phyloP scores from a whole-genome alignment of 306 rosid genomes.

The Heteromeles arbutifolia region DNA sequence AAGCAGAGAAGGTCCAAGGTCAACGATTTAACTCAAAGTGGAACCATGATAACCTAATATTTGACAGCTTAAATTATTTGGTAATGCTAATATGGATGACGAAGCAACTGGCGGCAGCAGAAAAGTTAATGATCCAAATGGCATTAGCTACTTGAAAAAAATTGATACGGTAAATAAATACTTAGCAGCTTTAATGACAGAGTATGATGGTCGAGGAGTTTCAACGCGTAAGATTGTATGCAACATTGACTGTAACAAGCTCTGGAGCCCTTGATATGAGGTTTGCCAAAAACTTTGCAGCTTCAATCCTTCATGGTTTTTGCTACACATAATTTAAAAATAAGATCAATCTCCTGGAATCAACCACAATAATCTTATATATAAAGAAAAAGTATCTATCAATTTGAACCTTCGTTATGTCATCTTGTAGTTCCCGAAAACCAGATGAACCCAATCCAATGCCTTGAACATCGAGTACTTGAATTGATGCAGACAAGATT shows the following conservation, averaged over 20 bases:
- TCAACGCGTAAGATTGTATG: constrained; percentile 63
- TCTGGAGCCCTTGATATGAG: constrained; percentile 56
- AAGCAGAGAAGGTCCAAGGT: not conserved
- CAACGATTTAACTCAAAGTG: not conserved
- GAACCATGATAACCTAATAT: not conserved
- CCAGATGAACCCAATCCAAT: constrained; percentile 65
- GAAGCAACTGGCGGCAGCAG: not conserved
- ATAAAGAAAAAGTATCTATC: constrained; percentile 11
- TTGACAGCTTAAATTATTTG: no score
- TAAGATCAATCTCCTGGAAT: constrained; percentile 3
- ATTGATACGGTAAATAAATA: constrained; percentile 16
- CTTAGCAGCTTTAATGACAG: constrained; percentile 56
- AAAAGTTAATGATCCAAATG: not conserved
- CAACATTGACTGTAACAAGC: constrained; percentile 57
- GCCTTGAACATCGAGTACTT: constrained; percentile 52
- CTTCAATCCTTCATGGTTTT: constrained; percentile 75
- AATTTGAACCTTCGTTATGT: constrained; percentile 43
- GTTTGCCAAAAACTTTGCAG: constrained; percentile 60
- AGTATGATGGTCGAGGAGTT: constrained; percentile 50
- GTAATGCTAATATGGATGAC: not conserved
- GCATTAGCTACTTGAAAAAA: not conserved
- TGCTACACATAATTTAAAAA: constrained; percentile 36
- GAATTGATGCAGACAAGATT: constrained; percentile 45
- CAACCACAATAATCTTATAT: not conserved
- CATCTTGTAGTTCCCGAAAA: constrained; percentile 52